Conservation (phyloP, 1,284 basidiomycete species). For the Naganishia liquefaciens region DNA sequence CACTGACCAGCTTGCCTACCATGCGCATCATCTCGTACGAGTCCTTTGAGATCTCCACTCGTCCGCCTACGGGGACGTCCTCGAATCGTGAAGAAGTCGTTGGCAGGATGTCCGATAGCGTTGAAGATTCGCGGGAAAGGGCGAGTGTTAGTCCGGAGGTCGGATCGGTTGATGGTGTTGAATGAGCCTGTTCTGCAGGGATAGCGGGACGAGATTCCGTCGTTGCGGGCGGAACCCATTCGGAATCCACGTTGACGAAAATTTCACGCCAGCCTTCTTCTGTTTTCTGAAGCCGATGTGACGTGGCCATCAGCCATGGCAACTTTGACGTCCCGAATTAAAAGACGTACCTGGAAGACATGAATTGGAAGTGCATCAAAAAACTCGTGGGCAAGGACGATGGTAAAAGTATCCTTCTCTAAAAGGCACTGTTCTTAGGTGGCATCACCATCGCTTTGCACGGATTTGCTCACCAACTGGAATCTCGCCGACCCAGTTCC, state of each 20-base stretch:
- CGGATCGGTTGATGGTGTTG: conserved; percentile 23
- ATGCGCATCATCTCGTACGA: conserved; percentile 67
- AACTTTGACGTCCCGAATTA: neutral
- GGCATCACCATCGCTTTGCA: too few species aligned
- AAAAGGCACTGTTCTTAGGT: neutral
- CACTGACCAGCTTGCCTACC: conserved; percentile 64
- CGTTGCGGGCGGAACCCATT: conserved; percentile 23
- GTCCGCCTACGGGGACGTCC: conserved; percentile 65
- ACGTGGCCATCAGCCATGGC: neutral
- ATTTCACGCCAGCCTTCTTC: conserved; percentile 84
- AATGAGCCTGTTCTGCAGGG: conserved; percentile 12
- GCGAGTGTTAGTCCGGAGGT: conserved; percentile 64
- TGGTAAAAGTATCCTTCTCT: conserved; percentile 68
- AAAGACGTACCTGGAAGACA: conserved; percentile 71
- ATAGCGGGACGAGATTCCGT: conserved; percentile 7
- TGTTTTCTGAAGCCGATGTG: conserved; percentile 61
- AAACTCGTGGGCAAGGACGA: conserved; percentile 94
- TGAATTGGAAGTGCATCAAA: conserved; percentile 96
- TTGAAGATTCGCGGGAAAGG: conserved; percentile 65
- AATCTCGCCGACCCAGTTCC: conserved; percentile 71
- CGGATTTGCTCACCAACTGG: conserved; percentile 48
- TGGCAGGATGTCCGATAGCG: conserved; percentile 67
- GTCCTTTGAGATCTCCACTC: conserved; percentile 75
- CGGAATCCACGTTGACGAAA: conserved; percentile 62
- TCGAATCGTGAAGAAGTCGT: conserved; percentile 70